Evolutionary conservation across 2,329 filamentous ascomycete genomes (phyloP), one percentile per base, ranked within the genome.

Genomic region (Trichophaea hybrida): DNA sequence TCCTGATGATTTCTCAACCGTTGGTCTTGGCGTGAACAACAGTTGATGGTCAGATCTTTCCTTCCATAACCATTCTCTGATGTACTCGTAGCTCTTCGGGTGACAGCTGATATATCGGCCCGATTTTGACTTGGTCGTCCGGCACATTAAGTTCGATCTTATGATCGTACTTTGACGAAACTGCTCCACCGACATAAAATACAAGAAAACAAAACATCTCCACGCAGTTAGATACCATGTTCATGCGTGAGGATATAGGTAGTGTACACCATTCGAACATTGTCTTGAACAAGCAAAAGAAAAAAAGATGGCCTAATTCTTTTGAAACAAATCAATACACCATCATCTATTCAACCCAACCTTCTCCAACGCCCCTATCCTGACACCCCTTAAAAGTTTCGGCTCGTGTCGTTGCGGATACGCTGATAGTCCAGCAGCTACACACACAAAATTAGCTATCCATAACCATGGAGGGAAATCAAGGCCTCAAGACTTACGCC

Each of bases 381-480:
- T 54, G 34, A 55, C 15, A 12, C n/a, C 34, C 40, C 50, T 53
- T 64, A 80, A 70, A 78, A 79, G 77, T 88, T 91, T 74, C 88
- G 83, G 78, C 82, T 88, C 85, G 93, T 93, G 73, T 93, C 88
- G 74, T 81, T 83, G 73, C 89, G 80, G 71, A 88, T 79, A 72
- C 85, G 78, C 73, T 84, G 78, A 77, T 93, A 94, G 74, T 91
- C 82, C 64, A 86, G 79, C 60, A 85, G 74, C 59, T 67, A 55
- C 24, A 44, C 17, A 44, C 10, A 24, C 35, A 51, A 38, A 6
- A 15, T 66, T 52, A 66, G 56, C 34, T 38, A 56, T 15, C 32
- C 55, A 68, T 62, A 74, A 71, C 66, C 74, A 70, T 70, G 74
- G 75, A 69, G 75, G 79, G 64, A 83, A 72, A 67, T 84, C 73